Base-by-base conservation (phyloP, 75 land plant species). In the Pseudotsuga menziesii region DNA sequence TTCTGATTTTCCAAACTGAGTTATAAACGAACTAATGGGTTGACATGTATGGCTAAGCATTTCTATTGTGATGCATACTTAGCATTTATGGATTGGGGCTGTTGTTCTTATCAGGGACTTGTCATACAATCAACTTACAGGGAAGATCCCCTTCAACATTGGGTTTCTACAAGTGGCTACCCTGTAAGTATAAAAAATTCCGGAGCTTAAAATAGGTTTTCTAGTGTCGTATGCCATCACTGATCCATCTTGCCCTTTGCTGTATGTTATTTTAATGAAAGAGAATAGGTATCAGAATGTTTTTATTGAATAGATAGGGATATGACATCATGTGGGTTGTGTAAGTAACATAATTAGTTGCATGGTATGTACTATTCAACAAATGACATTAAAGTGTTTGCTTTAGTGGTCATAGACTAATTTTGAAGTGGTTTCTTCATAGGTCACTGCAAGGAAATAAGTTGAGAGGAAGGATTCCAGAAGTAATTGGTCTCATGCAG, bases 401-500 rank as follows among this genome's bases (percentile, higher is more conserved):
- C 2, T 69, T 11, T 69, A 41, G 23, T 32, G 0, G 11, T 36
- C 19, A 69, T 39, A 9, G 12, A 20, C 9, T 35, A 22, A 76
- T 5, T 39, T 20, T n/a, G 22, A 12, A 22, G 25, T 15, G 52
- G 35, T 66, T 81, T 17, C 15, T 29, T 29, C 23, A 23, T 81
- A 81, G 97, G 58, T 94, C 97, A 3, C 75, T 97, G 79, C 98
- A 97, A 78, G 91, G 92, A 13, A 97, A 97, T 78, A 76, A 79
- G 58, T 78, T 97, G 36, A 70, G 88, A 67, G 99, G 99, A 25
- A 76, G 70, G 13, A 97, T 97, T 72, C 99, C 99, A 56, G 83
- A 94, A 56, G 99, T 97, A 8, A 85, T 97, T 83, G 99, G 99
- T 19, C 83, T 97, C 25, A 97, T 97, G 99, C 98, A 94, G 77